phyloP scores from a whole-genome alignment of 345 rosid genomes.

The Rhizophora apiculata region DNA sequence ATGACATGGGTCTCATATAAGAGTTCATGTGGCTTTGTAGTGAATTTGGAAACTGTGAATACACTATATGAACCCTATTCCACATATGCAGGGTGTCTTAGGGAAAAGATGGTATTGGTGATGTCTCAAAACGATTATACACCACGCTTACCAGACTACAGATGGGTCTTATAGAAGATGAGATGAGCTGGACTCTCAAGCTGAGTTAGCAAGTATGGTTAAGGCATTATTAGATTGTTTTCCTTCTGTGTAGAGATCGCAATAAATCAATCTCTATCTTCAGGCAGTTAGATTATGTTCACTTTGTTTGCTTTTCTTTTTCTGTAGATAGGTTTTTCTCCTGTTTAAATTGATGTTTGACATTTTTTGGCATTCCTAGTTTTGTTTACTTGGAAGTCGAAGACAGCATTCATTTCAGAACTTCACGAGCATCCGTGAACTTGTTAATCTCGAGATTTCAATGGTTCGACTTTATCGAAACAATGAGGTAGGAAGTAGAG shows the following conservation, averaged over 20 bases:
- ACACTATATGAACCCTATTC: not conserved
- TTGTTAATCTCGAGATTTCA: no score
- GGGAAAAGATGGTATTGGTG: conserved; percentile 64
- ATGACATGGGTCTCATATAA: no score
- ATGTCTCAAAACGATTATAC: conserved; percentile 56
- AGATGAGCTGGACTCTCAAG: conserved; percentile 83
- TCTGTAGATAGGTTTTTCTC: not conserved
- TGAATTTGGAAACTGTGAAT: no score
- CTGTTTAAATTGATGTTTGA: not conserved
- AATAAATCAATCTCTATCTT: not conserved
- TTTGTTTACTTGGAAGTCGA: not conserved
- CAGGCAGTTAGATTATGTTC: not conserved
- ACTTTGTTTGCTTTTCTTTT: not conserved
- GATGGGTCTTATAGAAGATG: conserved; percentile 89
- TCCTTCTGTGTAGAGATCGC: not conserved
- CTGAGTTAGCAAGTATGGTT: conserved; percentile 28
- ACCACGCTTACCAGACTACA: conserved; percentile 74
- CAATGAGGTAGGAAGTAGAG: no score
- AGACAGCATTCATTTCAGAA: not conserved
- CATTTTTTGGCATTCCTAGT: not conserved
- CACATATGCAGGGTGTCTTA: conserved; percentile 55
- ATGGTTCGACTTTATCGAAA: no score
- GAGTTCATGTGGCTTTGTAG: no score
- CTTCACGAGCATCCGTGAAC: no score
- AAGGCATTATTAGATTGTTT: no score